These are phyloP conservation scores for Miscanthus lutarioriparius DNA, from an alignment of 176 grass and related monocot species.

Conservation along the genomic window DNA sequence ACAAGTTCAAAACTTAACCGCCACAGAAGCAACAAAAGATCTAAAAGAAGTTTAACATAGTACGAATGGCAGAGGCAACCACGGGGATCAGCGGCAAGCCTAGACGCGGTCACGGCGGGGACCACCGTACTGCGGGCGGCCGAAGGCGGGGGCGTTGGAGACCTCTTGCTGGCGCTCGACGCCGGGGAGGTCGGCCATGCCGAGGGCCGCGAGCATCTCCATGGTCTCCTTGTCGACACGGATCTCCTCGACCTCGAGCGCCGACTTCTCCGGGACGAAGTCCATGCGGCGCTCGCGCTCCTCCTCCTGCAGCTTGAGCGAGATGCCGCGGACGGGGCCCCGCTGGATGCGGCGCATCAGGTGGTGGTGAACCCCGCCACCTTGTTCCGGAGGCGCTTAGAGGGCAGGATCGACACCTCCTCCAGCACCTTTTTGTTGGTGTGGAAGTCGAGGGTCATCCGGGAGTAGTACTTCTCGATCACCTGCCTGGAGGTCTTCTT, in stretches of 20 bases:
- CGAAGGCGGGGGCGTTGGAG: conserved; percentile 29
- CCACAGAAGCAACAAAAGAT: conserved; percentile 27
- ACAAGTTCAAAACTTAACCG: conserved; percentile 40
- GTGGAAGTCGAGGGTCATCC: conserved; percentile 94
- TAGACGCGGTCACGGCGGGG: conserved; percentile 52
- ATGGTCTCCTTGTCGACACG: conserved; percentile 89
- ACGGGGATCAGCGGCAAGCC: not conserved
- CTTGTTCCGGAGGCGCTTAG: conserved; percentile 92
- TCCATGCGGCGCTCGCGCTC: conserved; percentile 94
- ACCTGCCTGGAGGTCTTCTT: conserved; percentile 92
- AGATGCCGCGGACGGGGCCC: conserved; percentile 83
- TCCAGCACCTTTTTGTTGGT: conserved; percentile 90
- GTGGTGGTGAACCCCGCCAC: conserved; percentile 86
- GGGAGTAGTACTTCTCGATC: conserved; percentile 85
- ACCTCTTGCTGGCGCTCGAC: conserved; percentile 62
- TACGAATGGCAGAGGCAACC: not conserved
- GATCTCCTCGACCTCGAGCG: conserved; percentile 78
- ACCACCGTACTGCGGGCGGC: conserved; percentile 45
- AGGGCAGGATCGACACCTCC: conserved; percentile 85
- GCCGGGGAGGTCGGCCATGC: conserved; percentile 82
- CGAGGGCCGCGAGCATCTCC: conserved; percentile 76
- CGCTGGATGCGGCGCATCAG: conserved; percentile 94
- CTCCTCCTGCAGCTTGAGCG: conserved; percentile 95
- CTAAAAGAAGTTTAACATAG: conserved; percentile 29
- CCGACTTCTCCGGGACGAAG: conserved; percentile 89